Base-by-base conservation (phyloP, 2,329 filamentous ascomycete genomes). In the Talaromyces islandicus region DNA sequence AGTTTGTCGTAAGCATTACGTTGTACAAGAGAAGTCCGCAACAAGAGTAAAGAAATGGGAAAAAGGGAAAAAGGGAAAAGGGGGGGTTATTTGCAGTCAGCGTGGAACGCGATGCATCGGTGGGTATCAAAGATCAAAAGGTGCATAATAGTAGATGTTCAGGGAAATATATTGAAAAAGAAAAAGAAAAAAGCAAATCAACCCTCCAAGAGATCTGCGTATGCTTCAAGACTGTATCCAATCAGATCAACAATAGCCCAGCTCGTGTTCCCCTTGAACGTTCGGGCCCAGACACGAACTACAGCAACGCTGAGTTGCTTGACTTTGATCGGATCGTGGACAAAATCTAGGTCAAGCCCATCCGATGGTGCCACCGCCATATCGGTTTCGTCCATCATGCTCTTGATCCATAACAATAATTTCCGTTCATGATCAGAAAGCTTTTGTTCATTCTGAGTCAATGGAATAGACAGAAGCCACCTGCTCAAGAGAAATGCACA, bases 401-500 rank as follows among this genome's bases (percentile, higher is more conserved):
- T 78, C 58, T 78, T 78, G 46, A 80, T 77, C 78, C 78, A 80
- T 27, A 78, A 64, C 11, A 80, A 71, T 14, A 80, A 66, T 63
- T 80, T 80, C 7, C 76, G 69, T 66, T 80, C 78, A 61, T 80
- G 77, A 29, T 79, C 78, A 4, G 77, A 78, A 17, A 80, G 68
- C 27, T 71, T 67, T 55, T 79, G 76, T 52, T 78, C 76, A 7
- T 70, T 64, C 51, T 77, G 76, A 2, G 77, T 76, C 17, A 70
- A 63, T 11, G 77, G 77, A 24, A 80, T 78, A 5, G 75, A 72
- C 25, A 78, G 73, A 5, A 80, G 66, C 78, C 78, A 80, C 55
- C 77, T 74, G 60, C 75, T 78, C 5, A 80, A 67, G 24, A 80
- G 72, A 62, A 79, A 80, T 0, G 81, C 81, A 59, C 81, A 83